Evolutionary conservation across 2,329 filamentous ascomycete species (phyloP), one percentile per base, ranked within the genome.

Genomic region (Rachicladosporium sp.): DNA sequence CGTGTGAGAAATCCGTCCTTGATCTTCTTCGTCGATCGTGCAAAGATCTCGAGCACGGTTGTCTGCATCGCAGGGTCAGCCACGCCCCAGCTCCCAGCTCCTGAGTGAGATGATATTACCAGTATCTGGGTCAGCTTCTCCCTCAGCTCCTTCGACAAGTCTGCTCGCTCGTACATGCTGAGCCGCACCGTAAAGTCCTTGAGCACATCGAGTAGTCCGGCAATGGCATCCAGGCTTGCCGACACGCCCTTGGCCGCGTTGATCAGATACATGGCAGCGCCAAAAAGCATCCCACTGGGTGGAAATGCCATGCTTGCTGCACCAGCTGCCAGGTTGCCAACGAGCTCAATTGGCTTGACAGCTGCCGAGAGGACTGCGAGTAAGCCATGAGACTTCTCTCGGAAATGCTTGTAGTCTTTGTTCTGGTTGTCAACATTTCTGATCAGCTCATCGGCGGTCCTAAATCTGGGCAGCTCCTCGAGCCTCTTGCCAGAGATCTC

Each of bases 231-330:
- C 35, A 70, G 70, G 6, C 58, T 57, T 1, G 60, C 49, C 1
- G 64, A 67, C 10, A 69, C 67, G 36, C 67, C 61, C 12, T 61
- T 60, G 2, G 66, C 68, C 6, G 66, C 65, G 29, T 57, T 57
- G 11, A 70, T 55, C 6, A 71, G 51, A 39, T 66, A 64, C 10
- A 59, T 49, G 2, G 66, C 63, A 6, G 66, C 66, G 6, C 60
- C 55, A 43, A 66, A 70, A 37, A 68, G 62, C 21, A 55, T 52
- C 35, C 63, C 55, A 2, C 61, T 58, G 0, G 67, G 64, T 2
- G 64, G 53, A 42, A 69, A 69, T 3, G 54, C 55, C 5, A 63
- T 59, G 9, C 54, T 49, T 1, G 60, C 58, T 1, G 55, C 58
- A 6, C 62, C 63, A 7, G 58, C 53, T 10, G 60, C 52, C 7